phyloP scores from a whole-genome alignment of 176 grass and related monocot genomes.

The Poa pratensis region DNA sequence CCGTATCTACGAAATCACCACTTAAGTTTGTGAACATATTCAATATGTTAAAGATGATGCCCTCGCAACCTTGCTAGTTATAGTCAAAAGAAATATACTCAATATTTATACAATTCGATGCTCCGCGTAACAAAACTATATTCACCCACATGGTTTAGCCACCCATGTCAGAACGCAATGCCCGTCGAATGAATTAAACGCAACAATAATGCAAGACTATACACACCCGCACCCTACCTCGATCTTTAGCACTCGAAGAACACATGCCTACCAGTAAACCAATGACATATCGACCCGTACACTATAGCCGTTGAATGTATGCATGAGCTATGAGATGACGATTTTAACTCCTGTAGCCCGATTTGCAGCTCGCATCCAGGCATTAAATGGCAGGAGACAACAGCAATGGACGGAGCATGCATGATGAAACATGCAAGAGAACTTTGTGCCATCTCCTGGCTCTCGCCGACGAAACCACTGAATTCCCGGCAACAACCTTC shows the following conservation, averaged over 20 bases:
- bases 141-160: neutral
- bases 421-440: neutral
- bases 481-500: neutral
- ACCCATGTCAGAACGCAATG: neutral
- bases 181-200: neutral
- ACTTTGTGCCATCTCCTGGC: conserved; percentile 19
- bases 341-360: neutral
- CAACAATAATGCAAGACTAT: neutral
- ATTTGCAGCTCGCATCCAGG: neutral
- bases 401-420: neutral
- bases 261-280: neutral
- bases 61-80: no score
- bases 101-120: neutral
- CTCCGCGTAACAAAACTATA: neutral
- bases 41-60: no score
- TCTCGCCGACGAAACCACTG: conserved; percentile 19
- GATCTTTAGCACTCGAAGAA: neutral
- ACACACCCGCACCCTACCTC: neutral
- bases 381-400: conserved; percentile 20
- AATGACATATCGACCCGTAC: neutral
- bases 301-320: neutral
- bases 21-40: no score
- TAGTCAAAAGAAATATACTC: no score
- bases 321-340: neutral
- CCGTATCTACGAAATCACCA: no score